Percentiles rank a stretch among this genome's conserved stretches.
Evolutionary conservation across 306 rosid genomes (phyloP).

Genomic region (Corylus americana): DNA sequence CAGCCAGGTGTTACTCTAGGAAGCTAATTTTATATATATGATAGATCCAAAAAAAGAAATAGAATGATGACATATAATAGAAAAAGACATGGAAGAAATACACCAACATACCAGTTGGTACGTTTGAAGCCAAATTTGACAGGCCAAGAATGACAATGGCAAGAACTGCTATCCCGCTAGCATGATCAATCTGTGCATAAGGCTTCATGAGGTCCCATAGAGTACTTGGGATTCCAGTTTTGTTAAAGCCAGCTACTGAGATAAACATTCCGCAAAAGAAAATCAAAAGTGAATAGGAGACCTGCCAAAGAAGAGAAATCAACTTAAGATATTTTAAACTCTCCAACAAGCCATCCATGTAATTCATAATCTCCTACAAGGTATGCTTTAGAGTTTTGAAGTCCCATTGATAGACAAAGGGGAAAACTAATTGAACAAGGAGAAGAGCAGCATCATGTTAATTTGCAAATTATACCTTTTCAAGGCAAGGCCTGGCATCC

Average conservation of each 20-base stretch:
- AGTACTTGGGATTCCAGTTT: slow-evolving; percentile 83
- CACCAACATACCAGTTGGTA: slow-evolving; percentile 72
- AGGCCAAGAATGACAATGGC: slow-evolving; percentile 67
- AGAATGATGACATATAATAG: not conserved
- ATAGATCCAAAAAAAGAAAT: not conserved
- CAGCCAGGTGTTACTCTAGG: not conserved
- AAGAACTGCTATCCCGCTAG: slow-evolving; percentile 59
- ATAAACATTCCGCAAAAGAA: slow-evolving; percentile 98
- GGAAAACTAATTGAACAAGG: not conserved
- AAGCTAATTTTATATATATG: slow-evolving; percentile 9
- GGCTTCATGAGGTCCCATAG: slow-evolving; percentile 84
- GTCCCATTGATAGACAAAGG: not conserved
- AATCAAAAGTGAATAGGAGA: slow-evolving; percentile 81
- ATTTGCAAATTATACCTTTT: slow-evolving; percentile 57
- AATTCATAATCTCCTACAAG: slow-evolving; percentile 2
- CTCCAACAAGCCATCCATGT: not conserved
- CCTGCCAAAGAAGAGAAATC: slow-evolving; percentile 47
- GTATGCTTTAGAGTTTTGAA: not conserved
- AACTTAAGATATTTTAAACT: slow-evolving; percentile 16
- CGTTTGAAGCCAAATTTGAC: slow-evolving; percentile 92
- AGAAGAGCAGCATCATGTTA: not conserved
- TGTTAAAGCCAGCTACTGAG: slow-evolving; percentile 85
- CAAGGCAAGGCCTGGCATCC: slow-evolving; percentile 86
- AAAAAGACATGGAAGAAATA: not conserved
- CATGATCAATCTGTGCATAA: slow-evolving; percentile 53